phyloP scores from a whole-genome alignment of 306 rosid genomes.

The Cicer yamashitae region DNA sequence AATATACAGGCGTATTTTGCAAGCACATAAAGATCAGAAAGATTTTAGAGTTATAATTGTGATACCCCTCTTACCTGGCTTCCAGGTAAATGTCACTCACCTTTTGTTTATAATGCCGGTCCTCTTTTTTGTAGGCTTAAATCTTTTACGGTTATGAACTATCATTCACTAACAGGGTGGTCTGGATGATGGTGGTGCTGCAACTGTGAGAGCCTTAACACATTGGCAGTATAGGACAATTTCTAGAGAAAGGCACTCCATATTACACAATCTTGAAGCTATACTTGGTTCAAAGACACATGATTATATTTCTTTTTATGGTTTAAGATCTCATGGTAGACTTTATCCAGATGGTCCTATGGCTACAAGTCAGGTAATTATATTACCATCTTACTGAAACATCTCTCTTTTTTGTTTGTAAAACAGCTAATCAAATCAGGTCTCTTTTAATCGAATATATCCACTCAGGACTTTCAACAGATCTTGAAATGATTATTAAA shows the following conservation, averaged over 20 bases:
- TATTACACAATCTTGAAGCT: conserved; percentile 75
- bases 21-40: conserved; percentile 81
- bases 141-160: conserved; percentile 17
- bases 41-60: conserved; percentile 85
- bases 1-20: conserved; percentile 77
- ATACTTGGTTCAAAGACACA: conserved; percentile 77
- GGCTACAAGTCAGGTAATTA: conserved; percentile 85
- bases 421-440: neutral
- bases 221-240: conserved; percentile 99
- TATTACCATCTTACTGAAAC: neutral
- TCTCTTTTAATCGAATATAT: neutral
- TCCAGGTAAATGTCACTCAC: conserved; percentile 66
- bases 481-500: conserved; percentile 24
- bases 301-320: conserved; percentile 93
- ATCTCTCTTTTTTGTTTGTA: conserved; percentile 24
- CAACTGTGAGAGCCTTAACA: conserved; percentile 96
- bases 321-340: conserved; percentile 87
- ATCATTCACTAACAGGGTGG: conserved; percentile 74
- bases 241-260: conserved; percentile 77
- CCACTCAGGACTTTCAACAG: neutral
- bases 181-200: conserved; percentile 93
- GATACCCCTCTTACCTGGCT: conserved; percentile 95
- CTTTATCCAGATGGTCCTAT: conserved; percentile 82
- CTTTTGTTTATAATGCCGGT: conserved; percentile 9
- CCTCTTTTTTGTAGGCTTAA: conserved; percentile 27